Conservation (phyloP, 768 basidiomycete species). For the Leccinum truebloodii region DNA sequence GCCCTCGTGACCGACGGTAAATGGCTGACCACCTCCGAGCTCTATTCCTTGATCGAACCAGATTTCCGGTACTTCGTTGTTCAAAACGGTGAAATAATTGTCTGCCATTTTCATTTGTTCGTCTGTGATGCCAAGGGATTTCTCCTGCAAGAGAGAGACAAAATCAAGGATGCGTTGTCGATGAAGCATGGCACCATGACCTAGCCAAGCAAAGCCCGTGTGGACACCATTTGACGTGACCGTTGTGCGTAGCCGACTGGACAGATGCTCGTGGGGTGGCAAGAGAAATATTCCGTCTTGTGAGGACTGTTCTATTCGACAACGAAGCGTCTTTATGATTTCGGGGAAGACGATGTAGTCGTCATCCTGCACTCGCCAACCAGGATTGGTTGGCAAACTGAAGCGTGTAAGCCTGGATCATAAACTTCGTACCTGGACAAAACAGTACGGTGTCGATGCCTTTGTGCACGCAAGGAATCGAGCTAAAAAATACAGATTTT, state of each 20-base stretch:
- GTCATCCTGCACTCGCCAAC: slow-evolving; percentile 51
- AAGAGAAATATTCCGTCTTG: slow-evolving; percentile 49
- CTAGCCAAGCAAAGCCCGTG: slow-evolving; percentile 66
- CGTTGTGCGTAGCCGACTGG: slow-evolving; percentile 49
- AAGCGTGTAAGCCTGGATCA: neutral
- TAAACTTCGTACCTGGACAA: slow-evolving; percentile 51
- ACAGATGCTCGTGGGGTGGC: slow-evolving; percentile 62
- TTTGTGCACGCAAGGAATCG: slow-evolving; percentile 59
- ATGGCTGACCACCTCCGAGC: slow-evolving; percentile 59
- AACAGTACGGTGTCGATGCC: slow-evolving; percentile 54
- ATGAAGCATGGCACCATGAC: slow-evolving; percentile 58
- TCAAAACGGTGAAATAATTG: slow-evolving; percentile 64
- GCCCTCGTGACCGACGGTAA: slow-evolving; percentile 61
- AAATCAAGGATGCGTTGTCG: slow-evolving; percentile 47
- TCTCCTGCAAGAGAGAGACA: slow-evolving; percentile 43
- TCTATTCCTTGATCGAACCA: slow-evolving; percentile 69
- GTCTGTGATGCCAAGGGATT: slow-evolving; percentile 42
- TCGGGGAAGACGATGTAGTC: slow-evolving; percentile 64
- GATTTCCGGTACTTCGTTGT: slow-evolving; percentile 54
- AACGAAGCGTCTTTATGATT: slow-evolving; percentile 51
- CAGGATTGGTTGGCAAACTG: slow-evolving; percentile 5
- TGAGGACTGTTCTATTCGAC: slow-evolving; percentile 34
- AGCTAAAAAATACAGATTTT: slow-evolving; percentile 62
- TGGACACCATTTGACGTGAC: slow-evolving; percentile 40
- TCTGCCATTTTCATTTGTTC: slow-evolving; percentile 67